phyloP scores from a whole-genome alignment of 805 yeast genomes.

The Wickerhamomyces chambardii region DNA sequence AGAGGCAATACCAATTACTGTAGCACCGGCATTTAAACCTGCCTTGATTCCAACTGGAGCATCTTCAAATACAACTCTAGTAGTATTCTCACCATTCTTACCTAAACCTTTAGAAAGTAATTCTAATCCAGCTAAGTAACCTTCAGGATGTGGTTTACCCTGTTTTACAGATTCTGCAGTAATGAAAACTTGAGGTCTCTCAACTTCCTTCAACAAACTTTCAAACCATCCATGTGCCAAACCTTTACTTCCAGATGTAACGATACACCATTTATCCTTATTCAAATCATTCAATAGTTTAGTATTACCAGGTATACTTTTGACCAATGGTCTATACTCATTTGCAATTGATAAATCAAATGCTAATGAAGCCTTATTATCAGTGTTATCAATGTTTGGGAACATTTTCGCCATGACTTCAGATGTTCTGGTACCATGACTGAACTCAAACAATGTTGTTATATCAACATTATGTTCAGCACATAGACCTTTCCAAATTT shows the following conservation, averaged over 20 bases:
- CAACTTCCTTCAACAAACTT: slow-evolving; percentile 39
- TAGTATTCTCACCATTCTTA: slow-evolving; percentile 25
- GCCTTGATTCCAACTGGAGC: slow-evolving; percentile 88
- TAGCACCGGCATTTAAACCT: slow-evolving; percentile 80
- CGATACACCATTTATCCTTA: slow-evolving; percentile 66
- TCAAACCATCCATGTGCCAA: slow-evolving; percentile 77
- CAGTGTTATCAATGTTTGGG: slow-evolving; percentile 63
- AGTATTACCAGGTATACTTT: slow-evolving; percentile 69
- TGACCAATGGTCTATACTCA: slow-evolving; percentile 64
- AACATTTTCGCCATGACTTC: slow-evolving; percentile 70
- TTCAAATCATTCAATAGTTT: slow-evolving; percentile 49
- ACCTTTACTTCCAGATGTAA: slow-evolving; percentile 73
- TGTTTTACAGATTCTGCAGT: slow-evolving; percentile 73
- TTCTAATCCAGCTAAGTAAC: slow-evolving; percentile 39
- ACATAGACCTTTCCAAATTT: slow-evolving; percentile 73
- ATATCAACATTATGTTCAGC: slow-evolving; percentile 62
- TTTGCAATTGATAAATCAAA: slow-evolving; percentile 50
- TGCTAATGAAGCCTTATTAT: slow-evolving; percentile 59
- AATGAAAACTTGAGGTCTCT: slow-evolving; percentile 66
- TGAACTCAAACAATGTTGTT: slow-evolving; percentile 21
- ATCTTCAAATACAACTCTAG: slow-evolving; percentile 71
- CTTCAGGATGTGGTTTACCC: slow-evolving; percentile 88
- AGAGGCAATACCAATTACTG: slow-evolving; percentile 77
- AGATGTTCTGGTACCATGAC: slow-evolving; percentile 76
- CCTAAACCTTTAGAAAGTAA: slow-evolving; percentile 35